A percentile compares a stretch with the other conserved stretches of the same genome.
These are phyloP conservation scores for Umbelopsis vinacea DNA, from an alignment of 192 early-diverging fungal genomes.

Conservation along the genomic window DNA sequence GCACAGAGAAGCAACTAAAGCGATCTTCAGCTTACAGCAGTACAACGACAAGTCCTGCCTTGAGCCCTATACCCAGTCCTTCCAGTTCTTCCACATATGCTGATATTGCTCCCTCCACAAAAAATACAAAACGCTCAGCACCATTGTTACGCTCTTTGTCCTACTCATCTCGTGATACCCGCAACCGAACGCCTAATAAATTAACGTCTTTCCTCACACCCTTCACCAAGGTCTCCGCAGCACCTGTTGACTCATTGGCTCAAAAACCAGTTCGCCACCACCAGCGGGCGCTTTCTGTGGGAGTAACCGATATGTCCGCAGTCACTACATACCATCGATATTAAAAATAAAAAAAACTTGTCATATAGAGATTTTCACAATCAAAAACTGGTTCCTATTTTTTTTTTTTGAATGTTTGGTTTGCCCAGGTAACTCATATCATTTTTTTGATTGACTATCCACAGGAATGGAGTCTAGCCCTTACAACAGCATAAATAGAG, in stretches of 20 bases:
- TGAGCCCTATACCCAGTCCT: slow-evolving; percentile 18
- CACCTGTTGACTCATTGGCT: neutral
- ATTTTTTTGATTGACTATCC: too few species aligned
- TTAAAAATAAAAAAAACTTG: neutral
- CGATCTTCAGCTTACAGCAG: slow-evolving; percentile 19
- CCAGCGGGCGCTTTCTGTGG: neutral
- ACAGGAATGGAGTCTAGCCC: too few species aligned
- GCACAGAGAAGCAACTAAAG: slow-evolving; percentile 10
- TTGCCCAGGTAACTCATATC: too few species aligned
- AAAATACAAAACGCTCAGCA: neutral
- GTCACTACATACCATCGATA: neutral
- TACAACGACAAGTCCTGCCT: neutral
- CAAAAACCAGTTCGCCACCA: slow-evolving; percentile 6
- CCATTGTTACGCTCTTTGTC: neutral
- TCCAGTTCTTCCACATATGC: neutral
- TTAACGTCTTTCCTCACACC: neutral
- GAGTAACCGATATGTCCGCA: neutral
- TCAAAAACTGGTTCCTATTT: too few species aligned
- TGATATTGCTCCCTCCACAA: neutral
- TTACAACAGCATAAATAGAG: too few species aligned
- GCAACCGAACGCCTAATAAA: neutral
- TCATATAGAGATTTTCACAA: too few species aligned
- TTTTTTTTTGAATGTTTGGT: too few species aligned
- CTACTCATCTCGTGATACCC: slow-evolving; percentile 1
- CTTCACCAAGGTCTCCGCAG: neutral